Evolutionary conservation across 2,329 filamentous ascomycete species (phyloP).

Genomic region (Paraphaeosphaeria sporulosa): DNA sequence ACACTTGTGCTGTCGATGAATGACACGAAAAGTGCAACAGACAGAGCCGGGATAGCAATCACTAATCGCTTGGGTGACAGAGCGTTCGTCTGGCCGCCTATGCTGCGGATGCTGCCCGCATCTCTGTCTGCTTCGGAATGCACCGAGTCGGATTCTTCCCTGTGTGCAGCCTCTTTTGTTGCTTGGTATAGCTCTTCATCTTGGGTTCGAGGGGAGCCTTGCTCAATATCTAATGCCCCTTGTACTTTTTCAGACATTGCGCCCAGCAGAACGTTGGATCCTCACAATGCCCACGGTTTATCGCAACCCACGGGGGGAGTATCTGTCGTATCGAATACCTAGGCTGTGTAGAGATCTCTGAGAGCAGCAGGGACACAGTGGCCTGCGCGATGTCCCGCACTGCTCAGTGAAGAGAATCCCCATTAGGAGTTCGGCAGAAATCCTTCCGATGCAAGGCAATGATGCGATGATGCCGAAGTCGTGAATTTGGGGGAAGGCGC

Average conservation of each 20-base stretch:
- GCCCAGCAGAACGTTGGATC: not conserved
- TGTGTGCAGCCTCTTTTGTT: not conserved
- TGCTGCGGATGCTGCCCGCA: conserved; percentile 16
- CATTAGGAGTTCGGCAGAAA: conserved; percentile 7
- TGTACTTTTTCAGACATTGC: not conserved
- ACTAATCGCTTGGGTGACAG: conserved; percentile 20
- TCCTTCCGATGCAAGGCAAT: conserved; percentile 7
- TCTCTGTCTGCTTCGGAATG: conserved; percentile 2
- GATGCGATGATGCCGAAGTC: conserved; percentile 4
- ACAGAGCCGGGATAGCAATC: conserved; percentile 24
- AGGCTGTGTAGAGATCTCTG: not conserved
- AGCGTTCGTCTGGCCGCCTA: conserved; percentile 24
- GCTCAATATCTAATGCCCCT: not conserved
- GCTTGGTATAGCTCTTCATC: not conserved
- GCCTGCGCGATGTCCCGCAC: not conserved
- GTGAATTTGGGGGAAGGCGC: not conserved
- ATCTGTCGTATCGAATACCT: not conserved
- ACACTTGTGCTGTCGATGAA: conserved; percentile 27
- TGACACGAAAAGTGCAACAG: conserved; percentile 25
- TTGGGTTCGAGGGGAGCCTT: not conserved
- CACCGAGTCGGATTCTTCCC: not conserved
- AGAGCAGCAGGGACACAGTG: not conserved
- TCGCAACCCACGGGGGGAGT: not conserved
- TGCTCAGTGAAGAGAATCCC: not conserved
- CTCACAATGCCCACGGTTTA: not conserved